Base-by-base conservation (phyloP, 805 yeast species). In the Lipomyces spencermartinsiae region DNA sequence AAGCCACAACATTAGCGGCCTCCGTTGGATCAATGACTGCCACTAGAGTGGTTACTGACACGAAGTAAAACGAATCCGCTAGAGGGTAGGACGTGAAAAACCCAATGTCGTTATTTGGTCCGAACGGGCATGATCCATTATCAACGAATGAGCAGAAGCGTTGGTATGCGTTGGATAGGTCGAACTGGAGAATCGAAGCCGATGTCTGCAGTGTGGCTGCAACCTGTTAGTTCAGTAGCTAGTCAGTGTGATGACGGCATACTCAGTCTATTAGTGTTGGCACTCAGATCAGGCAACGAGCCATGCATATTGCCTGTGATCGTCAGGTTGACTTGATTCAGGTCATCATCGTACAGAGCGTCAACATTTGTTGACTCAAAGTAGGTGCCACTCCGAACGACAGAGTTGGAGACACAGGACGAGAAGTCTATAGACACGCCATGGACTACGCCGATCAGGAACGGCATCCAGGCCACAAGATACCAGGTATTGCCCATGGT, bases 1-100 rank as follows among this genome's bases (percentile, higher is more conserved):
- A 89, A 1, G 86, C 87, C 10, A 87, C 73, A 12, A 75, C 68
- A 16, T 62, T 53, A 1, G 78, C 76, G 35, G 70, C 68, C 6
- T 62, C 65, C 4, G 71, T 56, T 10, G 78, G 73, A 51, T 71
- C 73, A n/a, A 77, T 73, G 39, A 77, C 74, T 39, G 65, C 68
- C 16, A 77, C 60, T 16, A 69, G 65, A 39, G 77, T 71, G 46
- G 71, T 68, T 19, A 76, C 39, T 4, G 75, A 65, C 6, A 76
- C 72, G 4, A 71, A 68, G 37, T 69, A 69, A 58, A 59, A 63
- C n/a, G 63, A 31, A n/a, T 29, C 8, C 2, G 8, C 39, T 8
- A 69, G 62, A 12, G 55, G 14, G 37, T 31, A 51, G 22, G 53
- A 43, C 16, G 70, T 31, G 22, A 22, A 8, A 58, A 69, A 69